Percentiles rank a stretch among this genome's conserved stretches.
These are phyloP conservation scores for Dipteronia sinensis DNA, from an alignment of 345 rosid genomes.

Conservation along the genomic window DNA sequence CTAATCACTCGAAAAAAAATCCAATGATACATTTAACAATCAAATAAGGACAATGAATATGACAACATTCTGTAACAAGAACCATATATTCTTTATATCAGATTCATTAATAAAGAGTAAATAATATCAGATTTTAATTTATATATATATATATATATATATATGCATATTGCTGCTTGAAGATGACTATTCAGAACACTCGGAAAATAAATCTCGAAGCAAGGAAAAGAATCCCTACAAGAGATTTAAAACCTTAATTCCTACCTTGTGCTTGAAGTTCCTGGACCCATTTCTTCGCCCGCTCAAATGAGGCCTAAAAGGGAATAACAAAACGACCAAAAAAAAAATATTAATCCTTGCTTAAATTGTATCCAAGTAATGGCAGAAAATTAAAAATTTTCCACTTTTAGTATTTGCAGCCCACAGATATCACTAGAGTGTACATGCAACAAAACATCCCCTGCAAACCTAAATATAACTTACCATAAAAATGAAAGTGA, in stretches of 20 bases:
- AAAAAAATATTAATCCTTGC: background rate
- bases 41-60: background rate
- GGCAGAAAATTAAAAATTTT: background rate
- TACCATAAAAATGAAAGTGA: background rate
- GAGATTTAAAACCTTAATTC: slow-evolving; percentile 14
- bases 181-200: background rate
- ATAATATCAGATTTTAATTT: background rate
- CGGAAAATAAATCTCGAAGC: background rate
- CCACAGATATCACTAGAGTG: background rate
- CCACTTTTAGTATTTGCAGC: background rate
- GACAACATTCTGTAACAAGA: background rate
- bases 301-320: slow-evolving; percentile 83
- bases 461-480: background rate
- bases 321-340: background rate
- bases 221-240: slow-evolving; percentile 1
- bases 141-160: too few species aligned
- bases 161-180: background rate
- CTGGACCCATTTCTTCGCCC: slow-evolving; percentile 97
- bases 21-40: background rate
- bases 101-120: background rate
- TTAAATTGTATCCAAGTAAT: background rate
- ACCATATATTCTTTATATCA: background rate
- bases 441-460: background rate
- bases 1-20: background rate
- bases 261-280: slow-evolving; percentile 96